Evolutionary conservation across 371 early-diverging fungal species (phyloP).

Genomic region (Lichtheimia hyalospora): DNA sequence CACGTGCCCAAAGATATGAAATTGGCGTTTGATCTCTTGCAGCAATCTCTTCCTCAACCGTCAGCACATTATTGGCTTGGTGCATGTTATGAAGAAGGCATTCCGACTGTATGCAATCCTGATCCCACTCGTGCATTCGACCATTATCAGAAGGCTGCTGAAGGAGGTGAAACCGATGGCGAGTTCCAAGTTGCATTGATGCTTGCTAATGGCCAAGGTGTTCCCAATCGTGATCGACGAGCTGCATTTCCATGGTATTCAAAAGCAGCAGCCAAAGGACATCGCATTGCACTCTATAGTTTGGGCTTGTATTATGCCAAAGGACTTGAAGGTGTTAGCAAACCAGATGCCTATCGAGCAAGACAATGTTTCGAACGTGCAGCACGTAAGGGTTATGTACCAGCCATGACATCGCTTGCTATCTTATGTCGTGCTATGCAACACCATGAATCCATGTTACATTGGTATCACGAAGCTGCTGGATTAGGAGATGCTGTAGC

Average conservation of each 20-base stretch:
- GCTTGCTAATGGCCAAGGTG: constrained; percentile 47
- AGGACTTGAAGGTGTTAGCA: constrained; percentile 30
- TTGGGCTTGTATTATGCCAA: constrained; percentile 46
- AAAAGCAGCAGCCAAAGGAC: constrained; percentile 46
- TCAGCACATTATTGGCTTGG: constrained; percentile 30
- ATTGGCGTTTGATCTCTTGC: constrained; percentile 20
- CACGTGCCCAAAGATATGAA: constrained; percentile 16
- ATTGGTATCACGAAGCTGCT: constrained; percentile 49
- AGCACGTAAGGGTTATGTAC: constrained; percentile 30
- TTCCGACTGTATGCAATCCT: constrained; percentile 13
- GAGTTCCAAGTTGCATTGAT: constrained; percentile 35
- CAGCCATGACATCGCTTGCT: constrained; percentile 39
- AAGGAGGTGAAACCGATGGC: constrained; percentile 23
- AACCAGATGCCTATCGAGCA: constrained; percentile 27
- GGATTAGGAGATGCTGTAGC: constrained; percentile 51
- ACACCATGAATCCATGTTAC: constrained; percentile 21
- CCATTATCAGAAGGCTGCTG: constrained; percentile 23
- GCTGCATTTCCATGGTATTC: constrained; percentile 48
- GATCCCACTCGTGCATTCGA: constrained; percentile 20
- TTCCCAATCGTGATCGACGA: constrained; percentile 27
- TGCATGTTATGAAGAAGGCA: constrained; percentile 34
- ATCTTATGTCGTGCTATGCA: constrained; percentile 8
- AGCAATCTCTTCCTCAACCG: constrained; percentile 10
- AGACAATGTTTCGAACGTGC: constrained; percentile 33
- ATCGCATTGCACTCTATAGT: constrained; percentile 30